phyloP scores from a whole-genome alignment of 2,329 filamentous ascomycete genomes.

The Colletotrichum kahawae region DNA sequence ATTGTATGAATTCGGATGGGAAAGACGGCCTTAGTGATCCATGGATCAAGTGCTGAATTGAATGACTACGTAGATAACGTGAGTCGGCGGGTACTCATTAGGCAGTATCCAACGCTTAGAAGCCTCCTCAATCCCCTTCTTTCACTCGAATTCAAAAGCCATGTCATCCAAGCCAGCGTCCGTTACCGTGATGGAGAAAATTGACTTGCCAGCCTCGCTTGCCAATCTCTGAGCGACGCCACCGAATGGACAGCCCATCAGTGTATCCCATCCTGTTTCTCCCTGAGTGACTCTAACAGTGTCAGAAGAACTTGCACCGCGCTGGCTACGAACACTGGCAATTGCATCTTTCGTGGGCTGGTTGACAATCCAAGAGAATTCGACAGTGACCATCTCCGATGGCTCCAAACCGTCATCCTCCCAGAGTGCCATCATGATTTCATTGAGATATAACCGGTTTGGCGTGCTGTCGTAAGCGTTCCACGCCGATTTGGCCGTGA shows the following conservation, averaged over 20 bases:
- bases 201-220: not conserved
- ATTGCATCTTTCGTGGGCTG: not conserved
- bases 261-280: not conserved
- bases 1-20: fast-evolving
- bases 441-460: not conserved
- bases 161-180: not conserved
- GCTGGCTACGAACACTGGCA: not conserved
- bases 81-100: not conserved
- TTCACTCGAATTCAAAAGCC: not conserved
- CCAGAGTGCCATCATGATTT: not conserved
- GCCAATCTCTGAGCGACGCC: not conserved
- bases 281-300: not conserved
- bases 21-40: not conserved
- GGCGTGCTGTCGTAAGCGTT: not conserved
- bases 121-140: not conserved
- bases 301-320: not conserved
- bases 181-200: not conserved
- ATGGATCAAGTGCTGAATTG: not conserved
- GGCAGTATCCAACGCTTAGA: not conserved
- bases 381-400: not conserved
- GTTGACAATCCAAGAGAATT: not conserved
- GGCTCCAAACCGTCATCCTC: not conserved
- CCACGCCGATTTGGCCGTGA: not conserved
- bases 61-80: not conserved
- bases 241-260: not conserved